phyloP scores from a whole-genome alignment of 139 green algal species.

The Nannochloris sp. region DNA sequence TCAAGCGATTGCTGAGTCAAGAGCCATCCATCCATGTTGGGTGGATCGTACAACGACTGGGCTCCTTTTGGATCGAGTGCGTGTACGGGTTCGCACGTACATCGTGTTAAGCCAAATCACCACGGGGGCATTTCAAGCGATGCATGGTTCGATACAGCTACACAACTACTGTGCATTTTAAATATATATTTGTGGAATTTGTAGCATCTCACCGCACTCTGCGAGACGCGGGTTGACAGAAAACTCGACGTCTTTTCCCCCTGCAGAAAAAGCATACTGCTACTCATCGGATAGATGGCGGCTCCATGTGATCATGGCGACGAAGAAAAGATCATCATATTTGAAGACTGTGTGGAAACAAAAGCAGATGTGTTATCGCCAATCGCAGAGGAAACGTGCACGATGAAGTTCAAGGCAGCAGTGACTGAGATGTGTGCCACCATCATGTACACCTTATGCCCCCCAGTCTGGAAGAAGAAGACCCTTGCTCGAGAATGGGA shows the following conservation, averaged over 20 bases:
- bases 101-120: not conserved
- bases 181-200: not conserved
- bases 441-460: not conserved
- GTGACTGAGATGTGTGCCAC: not conserved
- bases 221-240: not conserved
- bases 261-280: not conserved
- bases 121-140: not conserved
- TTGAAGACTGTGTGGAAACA: not conserved
- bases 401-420: not conserved
- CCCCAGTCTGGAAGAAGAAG: slow-evolving; percentile 1
- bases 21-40: not conserved
- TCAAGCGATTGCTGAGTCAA: no score
- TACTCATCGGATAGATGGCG: not conserved
- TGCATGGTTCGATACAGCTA: not conserved
- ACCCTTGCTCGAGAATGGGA: not conserved
- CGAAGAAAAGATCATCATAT: not conserved
- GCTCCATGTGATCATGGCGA: not conserved
- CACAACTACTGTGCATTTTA: not conserved
- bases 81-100: not conserved
- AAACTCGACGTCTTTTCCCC: not conserved
- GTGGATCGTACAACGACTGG: not conserved
- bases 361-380: not conserved
- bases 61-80: not conserved
- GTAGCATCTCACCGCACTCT: not conserved
- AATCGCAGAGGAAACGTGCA: not conserved